Base-by-base conservation (phyloP, 164 flowering plant species). In the Echeveria elegans region DNA sequence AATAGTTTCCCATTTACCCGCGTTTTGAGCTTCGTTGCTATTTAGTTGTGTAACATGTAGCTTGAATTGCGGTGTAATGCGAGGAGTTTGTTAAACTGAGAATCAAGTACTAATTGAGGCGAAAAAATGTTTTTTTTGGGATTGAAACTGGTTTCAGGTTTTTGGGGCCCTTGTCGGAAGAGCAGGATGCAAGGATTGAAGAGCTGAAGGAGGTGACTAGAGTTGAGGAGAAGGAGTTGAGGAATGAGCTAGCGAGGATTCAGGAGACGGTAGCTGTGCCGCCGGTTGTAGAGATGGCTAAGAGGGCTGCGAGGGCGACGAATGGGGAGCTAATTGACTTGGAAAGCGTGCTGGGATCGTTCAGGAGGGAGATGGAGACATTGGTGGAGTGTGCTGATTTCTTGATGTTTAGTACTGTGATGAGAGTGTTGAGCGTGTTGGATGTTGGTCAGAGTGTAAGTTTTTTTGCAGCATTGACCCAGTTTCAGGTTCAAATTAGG, bases 391-490 rank as follows among this genome's bases (percentile, higher is more conserved):
- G 38, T n/a, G 61, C 69, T 31, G 78, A 78, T 37, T 45, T 15
- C 4, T 67, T 75, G 15, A 67, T 75, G 68, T 34, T 40, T 21
- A 34, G 28, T 19, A 71, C 78, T 2, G 74, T 64, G 52, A 62
- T 64, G 47, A 60, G 47, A 34, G 63, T 75, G n/a, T 65, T 65
- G 61, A 77, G 73, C 40, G 66, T 75, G 23, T 59, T 78, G 30
- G 64, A 19, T 3, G 65, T 75, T 21, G 65, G 19, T 31, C 78
- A 78, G 68, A 30, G 60, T 4, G 67, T 73, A 0, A 75, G 32
- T 66, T 75, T 78, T 66, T 68, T 75, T 45, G 73, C 73, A 8
- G 67, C 73, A 5, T 72, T 73, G 8, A 45, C 68, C 15, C 65
- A 73, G 68, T 64, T 75, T 37, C 69, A 66, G 67, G 45, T 70